Base-by-base conservation (phyloP, 2,329 filamentous ascomycete genomes). In the Fusarium guadeloupense region DNA sequence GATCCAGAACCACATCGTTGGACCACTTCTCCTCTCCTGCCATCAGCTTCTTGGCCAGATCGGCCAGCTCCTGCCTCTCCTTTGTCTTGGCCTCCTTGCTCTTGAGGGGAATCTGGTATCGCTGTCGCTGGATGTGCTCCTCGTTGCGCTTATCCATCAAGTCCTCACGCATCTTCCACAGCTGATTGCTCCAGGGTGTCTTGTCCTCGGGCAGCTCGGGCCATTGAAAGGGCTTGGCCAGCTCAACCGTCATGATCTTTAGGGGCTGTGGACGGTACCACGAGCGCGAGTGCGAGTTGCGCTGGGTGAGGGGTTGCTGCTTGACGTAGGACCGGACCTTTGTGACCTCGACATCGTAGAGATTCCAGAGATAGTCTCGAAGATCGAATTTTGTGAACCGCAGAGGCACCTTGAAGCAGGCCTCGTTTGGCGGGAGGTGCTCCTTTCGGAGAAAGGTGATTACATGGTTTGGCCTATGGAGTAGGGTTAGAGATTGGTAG, bases 321-420 rank as follows among this genome's bases (percentile, higher is more conserved):
- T 91, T 88, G 72, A 98, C 85, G 56, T 72, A 94, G 47, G 91
- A 93, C 59, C 94, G 90, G 60, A 98, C 87, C 65, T 82, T 82
- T 46, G 86, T 80, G 48, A 89, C 86, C 63, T 88, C 84, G 59
- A 98, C 88, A 58, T 85, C 83, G 82, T 99, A 99, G 37, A 85
- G 85, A 76, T 96, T 88, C 80, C 86, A 91, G 60, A 99, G 89
- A 81, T 98, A 99, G 80, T 97, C 93, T 76, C 93, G 91, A 35
- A 99, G 80, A 76, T 99, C 95, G 77, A 98, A 89, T 80, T 99
- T 99, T 83, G 92, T 96, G 83, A 97, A 93, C 69, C 86, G 88
- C 69, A 98, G 84, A 10, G 95, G 95, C 26, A 97, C 94, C 71
- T 89, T 84, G 85, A 99, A 99, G 70, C 88, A 89, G 62, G 94